phyloP scores from a whole-genome alignment of 2,329 filamentous ascomycete species.

The Fusarium neocosmosporiellum region DNA sequence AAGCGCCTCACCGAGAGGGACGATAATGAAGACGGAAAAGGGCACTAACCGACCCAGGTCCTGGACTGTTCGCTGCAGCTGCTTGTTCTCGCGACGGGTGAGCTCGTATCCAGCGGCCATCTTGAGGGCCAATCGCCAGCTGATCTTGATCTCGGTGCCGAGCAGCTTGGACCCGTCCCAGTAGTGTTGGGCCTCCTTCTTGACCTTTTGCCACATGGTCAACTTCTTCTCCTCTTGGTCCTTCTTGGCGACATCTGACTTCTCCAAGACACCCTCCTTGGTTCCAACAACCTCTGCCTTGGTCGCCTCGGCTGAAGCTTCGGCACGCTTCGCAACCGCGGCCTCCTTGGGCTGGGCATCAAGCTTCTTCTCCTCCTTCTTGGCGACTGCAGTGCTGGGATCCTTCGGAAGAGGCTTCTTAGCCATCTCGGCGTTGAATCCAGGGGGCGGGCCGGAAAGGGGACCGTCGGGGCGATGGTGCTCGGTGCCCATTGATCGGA shows the following conservation, averaged over 20 bases:
- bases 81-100: constrained; percentile 90
- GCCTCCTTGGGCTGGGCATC: constrained; percentile 29
- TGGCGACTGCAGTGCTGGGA: constrained; percentile 49
- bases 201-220: constrained; percentile 91
- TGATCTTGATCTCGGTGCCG: constrained; percentile 92
- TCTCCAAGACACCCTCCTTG: constrained; percentile 68
- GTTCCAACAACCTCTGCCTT: constrained; percentile 59
- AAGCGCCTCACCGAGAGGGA: constrained; percentile 94
- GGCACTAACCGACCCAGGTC: constrained; percentile 93
- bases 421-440: constrained; percentile 90
- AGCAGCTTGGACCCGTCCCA: constrained; percentile 98
- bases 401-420: constrained; percentile 82
- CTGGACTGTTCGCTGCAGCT: constrained; percentile 92
- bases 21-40: constrained; percentile 96
- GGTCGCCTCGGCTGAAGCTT: constrained; percentile 48
- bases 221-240: constrained; percentile 85
- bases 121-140: constrained; percentile 88
- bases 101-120: constrained; percentile 99
- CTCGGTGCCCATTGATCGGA: constrained; percentile 68
- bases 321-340: constrained; percentile 32
- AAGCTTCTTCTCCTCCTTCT: constrained; percentile 50
- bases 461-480: constrained; percentile 63
- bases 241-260: constrained; percentile 65
- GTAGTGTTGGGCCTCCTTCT: constrained; percentile 93
- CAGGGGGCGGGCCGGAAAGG: constrained; percentile 79